Base-by-base conservation (phyloP, 1,284 basidiomycete species). In the Kwoniella shivajii region DNA sequence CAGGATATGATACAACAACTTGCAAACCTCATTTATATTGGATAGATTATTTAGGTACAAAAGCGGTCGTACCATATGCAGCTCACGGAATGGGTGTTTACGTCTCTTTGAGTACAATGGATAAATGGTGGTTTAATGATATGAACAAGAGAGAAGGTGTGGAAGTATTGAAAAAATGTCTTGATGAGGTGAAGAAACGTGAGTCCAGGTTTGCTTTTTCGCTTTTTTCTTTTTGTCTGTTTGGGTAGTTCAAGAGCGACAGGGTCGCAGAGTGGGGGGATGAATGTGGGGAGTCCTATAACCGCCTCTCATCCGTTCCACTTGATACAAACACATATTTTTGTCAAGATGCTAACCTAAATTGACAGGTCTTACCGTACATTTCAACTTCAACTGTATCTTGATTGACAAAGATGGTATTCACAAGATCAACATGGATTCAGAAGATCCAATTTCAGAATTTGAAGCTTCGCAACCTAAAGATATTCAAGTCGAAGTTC, bases 51-150 rank as follows among this genome's bases (percentile, higher is more conserved):
- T 83, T 96, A 42, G 95, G 95, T 36, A 96, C 95, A 7, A 83
- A 90, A 69, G 85, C 87, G 2, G 84, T 87, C 49, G 89, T 98
- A 5, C 93, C 94, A 0, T 99, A 94, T 75, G 94, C 87, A 6
- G 93, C 93, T 0, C 95, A 98, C 74, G 96, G 95, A 1, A 94
- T 98, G 74, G 95, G 92, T 36, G 85, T 88, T 59, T 95, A 94
- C 79, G 95, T 99, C 75, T 88, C 86, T 20, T 81, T 98, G 68
- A 88, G 88, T 84, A 90, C 94, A 69, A 83, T 99, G 61, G 95
- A 99, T 73, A 83, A 89, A 86, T 93, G 76, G 64, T 79, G 77
- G 77, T 72, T 72, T 45, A 71, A 74, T 43, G 71, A 68, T 10
- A 73, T 75, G 54, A 72, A 69, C 44, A 62, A 65, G 24, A 89